phyloP scores from a whole-genome alignment of 371 early-diverging fungal genomes.

The Mucor sp. region DNA sequence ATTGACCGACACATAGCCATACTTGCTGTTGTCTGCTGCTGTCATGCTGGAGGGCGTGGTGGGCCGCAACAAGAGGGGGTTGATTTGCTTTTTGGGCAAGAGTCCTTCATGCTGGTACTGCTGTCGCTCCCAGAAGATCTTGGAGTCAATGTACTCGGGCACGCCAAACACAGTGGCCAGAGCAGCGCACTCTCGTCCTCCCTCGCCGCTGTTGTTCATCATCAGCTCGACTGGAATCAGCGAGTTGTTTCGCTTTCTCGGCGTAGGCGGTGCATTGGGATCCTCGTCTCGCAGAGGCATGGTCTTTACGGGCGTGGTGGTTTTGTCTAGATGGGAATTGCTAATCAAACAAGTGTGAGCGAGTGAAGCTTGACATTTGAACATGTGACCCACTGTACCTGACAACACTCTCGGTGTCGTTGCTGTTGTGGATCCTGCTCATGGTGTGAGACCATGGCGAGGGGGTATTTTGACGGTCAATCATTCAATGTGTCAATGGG shows the following conservation, averaged over 20 bases:
- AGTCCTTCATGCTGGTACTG: constrained; percentile 15
- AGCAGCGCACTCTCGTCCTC: constrained; percentile 47
- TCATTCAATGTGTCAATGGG: background rate
- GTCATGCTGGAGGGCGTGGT: background rate
- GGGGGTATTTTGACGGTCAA: constrained; percentile 13
- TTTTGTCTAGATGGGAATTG: background rate
- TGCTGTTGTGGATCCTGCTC: constrained; percentile 15
- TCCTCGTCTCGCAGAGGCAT: constrained; percentile 25
- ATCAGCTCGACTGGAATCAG: constrained; percentile 41
- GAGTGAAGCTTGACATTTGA: background rate
- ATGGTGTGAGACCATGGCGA: constrained; percentile 19
- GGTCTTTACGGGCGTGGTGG: background rate
- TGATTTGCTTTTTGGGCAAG: background rate
- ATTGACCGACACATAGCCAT: constrained; percentile 19
- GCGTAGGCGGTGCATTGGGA: constrained; percentile 5
- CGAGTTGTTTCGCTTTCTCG: constrained; percentile 43
- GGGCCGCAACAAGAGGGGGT: background rate
- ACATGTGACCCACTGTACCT: background rate
- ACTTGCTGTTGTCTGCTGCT: background rate
- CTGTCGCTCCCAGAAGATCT: constrained; percentile 47
- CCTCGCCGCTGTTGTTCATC: constrained; percentile 39
- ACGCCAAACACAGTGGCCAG: constrained; percentile 54
- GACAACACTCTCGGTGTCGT: constrained; percentile 8
- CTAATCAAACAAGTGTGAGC: background rate
- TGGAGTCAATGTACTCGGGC: constrained; percentile 48